Evolutionary conservation across 495 filamentous ascomycete species (phyloP).

Genomic region (Hypoxylon rickii): DNA sequence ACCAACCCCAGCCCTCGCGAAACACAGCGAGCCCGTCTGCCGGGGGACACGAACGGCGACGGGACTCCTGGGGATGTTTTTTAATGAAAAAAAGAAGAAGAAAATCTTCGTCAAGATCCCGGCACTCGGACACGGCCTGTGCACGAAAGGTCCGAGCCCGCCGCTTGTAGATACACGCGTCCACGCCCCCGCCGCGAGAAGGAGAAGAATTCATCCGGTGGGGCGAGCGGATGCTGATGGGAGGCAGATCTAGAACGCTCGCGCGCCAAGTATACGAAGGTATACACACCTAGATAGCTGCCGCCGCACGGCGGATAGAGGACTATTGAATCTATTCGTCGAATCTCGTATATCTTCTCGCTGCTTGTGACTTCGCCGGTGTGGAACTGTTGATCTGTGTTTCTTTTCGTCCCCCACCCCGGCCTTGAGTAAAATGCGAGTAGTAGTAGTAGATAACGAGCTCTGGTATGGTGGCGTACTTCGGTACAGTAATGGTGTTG

Average conservation of each 20-base stretch:
- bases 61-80: slow-evolving; percentile 36
- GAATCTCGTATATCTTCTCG: slow-evolving; percentile 3
- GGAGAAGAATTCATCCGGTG: too few species aligned
- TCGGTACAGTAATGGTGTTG: too few species aligned
- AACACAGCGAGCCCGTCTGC: slow-evolving; percentile 30
- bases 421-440: too few species aligned
- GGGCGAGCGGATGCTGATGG: slow-evolving; percentile 10
- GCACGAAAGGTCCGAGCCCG: slow-evolving; percentile 26
- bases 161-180: slow-evolving; percentile 27
- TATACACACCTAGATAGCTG: slow-evolving; percentile 18
- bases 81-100: slow-evolving; percentile 4
- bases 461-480: too few species aligned
- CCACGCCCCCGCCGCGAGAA: slow-evolving; percentile 9
- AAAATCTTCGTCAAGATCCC: slow-evolving; percentile 11
- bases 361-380: slow-evolving; percentile 6
- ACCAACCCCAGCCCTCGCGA: slow-evolving; percentile 19
- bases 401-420: too few species aligned
- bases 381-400: too few species aligned
- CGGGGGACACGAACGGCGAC: slow-evolving; percentile 15
- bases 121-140: slow-evolving; percentile 19
- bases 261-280: not conserved
- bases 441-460: too few species aligned
- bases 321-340: slow-evolving; percentile 51
- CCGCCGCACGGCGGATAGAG: slow-evolving; percentile 40
- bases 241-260: slow-evolving; percentile 8